These are phyloP conservation scores for Salix koriyanagi DNA, from an alignment of 345 rosid genomes.

Conservation along the genomic window DNA sequence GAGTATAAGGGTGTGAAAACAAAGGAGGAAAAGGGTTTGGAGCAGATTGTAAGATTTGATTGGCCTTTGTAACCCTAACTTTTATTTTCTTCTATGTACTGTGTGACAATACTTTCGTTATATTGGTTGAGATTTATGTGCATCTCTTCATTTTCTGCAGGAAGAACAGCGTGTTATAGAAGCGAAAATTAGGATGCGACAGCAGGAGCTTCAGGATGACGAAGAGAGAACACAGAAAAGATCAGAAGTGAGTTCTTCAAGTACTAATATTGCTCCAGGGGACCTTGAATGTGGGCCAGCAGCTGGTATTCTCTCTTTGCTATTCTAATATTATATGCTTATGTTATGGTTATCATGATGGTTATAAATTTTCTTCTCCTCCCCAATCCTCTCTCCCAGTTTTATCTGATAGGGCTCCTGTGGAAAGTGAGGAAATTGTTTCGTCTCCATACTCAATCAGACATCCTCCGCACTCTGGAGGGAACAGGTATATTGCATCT, in stretches of 20 bases:
- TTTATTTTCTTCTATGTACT: not conserved
- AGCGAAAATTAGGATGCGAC: conserved; percentile 87
- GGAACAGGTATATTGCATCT: conserved; percentile 51
- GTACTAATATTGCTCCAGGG: conserved; percentile 41
- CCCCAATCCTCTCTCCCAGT: conserved; percentile 33
- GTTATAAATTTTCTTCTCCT: conserved; percentile 1
- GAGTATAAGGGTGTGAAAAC: conserved; percentile 90
- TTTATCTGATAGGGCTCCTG: conserved; percentile 41
- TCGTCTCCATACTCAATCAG: conserved; percentile 44
- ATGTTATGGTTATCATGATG: not conserved
- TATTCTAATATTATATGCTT: not conserved
- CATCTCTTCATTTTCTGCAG: conserved; percentile 31
- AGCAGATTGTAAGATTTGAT: conserved; percentile 71
- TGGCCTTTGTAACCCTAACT: conserved; percentile 1
- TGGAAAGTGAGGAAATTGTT: conserved; percentile 46
- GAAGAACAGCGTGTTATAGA: conserved; percentile 98
- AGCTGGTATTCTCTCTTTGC: conserved; percentile 39
- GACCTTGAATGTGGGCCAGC: conserved; percentile 52
- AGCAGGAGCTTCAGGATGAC: conserved; percentile 81
- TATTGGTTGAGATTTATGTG: not conserved
- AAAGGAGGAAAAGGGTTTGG: conserved; percentile 94
- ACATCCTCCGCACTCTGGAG: conserved; percentile 40
- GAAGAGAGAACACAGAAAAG: conserved; percentile 83
- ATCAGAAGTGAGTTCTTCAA: conserved; percentile 60
- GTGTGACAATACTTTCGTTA: not conserved